Percentiles rank a stretch among this genome's conserved stretches.
phyloP scores from a whole-genome alignment of 2,329 filamentous ascomycete genomes.

The Lasiodiplodia gonubiensis region DNA sequence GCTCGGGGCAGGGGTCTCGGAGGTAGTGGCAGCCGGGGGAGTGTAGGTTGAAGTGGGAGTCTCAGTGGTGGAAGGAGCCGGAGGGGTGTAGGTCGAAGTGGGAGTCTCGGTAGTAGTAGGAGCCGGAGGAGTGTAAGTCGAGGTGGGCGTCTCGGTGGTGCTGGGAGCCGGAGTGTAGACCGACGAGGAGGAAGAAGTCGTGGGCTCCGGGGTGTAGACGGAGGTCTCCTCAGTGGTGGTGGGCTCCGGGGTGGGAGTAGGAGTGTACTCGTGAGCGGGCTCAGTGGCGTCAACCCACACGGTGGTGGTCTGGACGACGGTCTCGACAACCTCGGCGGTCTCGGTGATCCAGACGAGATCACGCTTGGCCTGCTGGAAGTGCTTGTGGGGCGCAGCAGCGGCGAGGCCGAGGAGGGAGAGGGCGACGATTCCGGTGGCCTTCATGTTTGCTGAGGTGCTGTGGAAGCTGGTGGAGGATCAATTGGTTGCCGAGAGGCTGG shows the following conservation, averaged over 20 bases:
- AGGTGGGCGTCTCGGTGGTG: background rate
- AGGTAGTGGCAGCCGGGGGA: constrained; percentile 14
- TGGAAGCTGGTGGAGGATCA: constrained; percentile 22
- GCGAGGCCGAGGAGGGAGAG: constrained; percentile 43
- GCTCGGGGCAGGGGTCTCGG: constrained; percentile 17
- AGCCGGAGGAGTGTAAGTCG: no score
- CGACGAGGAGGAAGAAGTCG: background rate
- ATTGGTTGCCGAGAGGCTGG: background rate
- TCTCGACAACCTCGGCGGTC: constrained; percentile 42
- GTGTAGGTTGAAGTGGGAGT: constrained; percentile 27
- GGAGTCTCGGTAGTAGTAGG: constrained; percentile 17
- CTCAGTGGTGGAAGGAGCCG: constrained; percentile 5
- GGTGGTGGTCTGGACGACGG: constrained; percentile 44
- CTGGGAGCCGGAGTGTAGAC: background rate
- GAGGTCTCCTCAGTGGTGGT: constrained; percentile 25
- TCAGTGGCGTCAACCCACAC: constrained; percentile 38
- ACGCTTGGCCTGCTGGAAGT: constrained; percentile 37
- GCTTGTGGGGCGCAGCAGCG: constrained; percentile 38
- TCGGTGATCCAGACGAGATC: constrained; percentile 39
- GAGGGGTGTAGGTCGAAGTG: constrained; percentile 28
- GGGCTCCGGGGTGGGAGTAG: constrained; percentile 33
- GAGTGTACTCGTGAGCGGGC: constrained; percentile 33
- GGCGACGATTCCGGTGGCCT: constrained; percentile 44
- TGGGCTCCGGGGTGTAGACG: constrained; percentile 32
- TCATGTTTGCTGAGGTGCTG: constrained; percentile 40